A percentile compares a stretch with the other conserved stretches of the same genome.
Evolutionary conservation across 768 basidiomycete genomes (phyloP).

Genomic region (Pisolithus sp.): DNA sequence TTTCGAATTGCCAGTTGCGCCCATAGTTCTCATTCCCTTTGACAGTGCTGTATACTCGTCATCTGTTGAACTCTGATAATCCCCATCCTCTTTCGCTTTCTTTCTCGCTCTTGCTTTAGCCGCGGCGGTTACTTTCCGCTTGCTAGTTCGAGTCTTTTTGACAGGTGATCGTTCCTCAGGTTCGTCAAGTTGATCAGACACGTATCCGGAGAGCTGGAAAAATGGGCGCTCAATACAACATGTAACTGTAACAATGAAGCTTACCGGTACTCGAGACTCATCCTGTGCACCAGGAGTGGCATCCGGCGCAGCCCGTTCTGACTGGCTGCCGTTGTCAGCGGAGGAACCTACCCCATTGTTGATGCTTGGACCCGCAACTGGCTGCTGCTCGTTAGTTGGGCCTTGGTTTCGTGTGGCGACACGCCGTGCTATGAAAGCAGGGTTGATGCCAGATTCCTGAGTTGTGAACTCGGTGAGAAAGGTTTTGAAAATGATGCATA

Average conservation of each 20-base stretch:
- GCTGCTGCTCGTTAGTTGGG: slow-evolving; percentile 24
- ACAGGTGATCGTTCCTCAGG: slow-evolving; percentile 36
- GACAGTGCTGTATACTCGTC: slow-evolving; percentile 65
- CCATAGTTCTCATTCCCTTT: slow-evolving; percentile 36
- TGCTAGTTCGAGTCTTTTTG: slow-evolving; percentile 54
- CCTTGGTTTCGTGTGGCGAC: slow-evolving; percentile 24
- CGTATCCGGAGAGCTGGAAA: slow-evolving; percentile 39
- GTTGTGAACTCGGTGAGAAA: neutral
- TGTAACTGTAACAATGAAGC: neutral
- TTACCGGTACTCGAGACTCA: too few relatives aligned
- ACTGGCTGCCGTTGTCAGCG: slow-evolving; percentile 5
- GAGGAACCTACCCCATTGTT: slow-evolving; percentile 3
- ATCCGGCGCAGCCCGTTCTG: slow-evolving; percentile 4
- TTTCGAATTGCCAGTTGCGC: slow-evolving; percentile 33
- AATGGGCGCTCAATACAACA: neutral
- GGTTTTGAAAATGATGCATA: neutral
- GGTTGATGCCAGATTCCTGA: slow-evolving; percentile 50
- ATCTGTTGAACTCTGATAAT: slow-evolving; percentile 49
- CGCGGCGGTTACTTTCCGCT: slow-evolving; percentile 33
- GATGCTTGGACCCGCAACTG: slow-evolving; percentile 44
- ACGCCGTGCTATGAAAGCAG: slow-evolving; percentile 34
- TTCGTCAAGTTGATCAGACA: slow-evolving; percentile 74
- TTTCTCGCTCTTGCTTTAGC: slow-evolving; percentile 35
- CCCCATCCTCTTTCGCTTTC: slow-evolving; percentile 39
- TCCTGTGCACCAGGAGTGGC: neutral